These are phyloP conservation scores for Hypomyces perniciosus DNA, from an alignment of 2,329 filamentous ascomycete species.

Conservation along the genomic window DNA sequence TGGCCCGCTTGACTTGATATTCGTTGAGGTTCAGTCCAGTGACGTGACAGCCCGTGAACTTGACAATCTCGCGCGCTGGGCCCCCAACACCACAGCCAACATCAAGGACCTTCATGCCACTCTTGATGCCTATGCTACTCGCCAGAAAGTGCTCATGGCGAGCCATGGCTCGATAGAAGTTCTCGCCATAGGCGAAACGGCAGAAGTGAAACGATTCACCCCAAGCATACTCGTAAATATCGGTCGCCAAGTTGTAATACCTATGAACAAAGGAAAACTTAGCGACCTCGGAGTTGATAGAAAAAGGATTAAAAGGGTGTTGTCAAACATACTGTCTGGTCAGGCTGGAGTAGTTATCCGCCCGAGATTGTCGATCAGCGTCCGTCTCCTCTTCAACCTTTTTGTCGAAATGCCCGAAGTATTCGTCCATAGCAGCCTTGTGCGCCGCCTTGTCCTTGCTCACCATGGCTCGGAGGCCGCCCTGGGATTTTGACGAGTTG, in stretches of 20 bases:
- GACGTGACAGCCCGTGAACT: slow-evolving; percentile 86
- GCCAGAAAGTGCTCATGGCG: slow-evolving; percentile 98
- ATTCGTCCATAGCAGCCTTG: slow-evolving; percentile 77
- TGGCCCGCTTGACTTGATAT: slow-evolving; percentile 97
- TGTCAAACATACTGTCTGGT: slow-evolving; percentile 6
- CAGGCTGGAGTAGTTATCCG: slow-evolving; percentile 10
- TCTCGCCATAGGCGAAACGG: slow-evolving; percentile 80
- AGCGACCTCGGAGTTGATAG: background rate
- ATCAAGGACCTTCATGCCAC: slow-evolving; percentile 85
- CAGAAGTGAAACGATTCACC: slow-evolving; percentile 96
- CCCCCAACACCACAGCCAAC: slow-evolving; percentile 97
- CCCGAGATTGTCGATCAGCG: slow-evolving; percentile 41
- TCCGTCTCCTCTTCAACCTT: slow-evolving; percentile 69
- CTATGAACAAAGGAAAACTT: slow-evolving; percentile 32
- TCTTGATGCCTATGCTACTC: slow-evolving; percentile 76
- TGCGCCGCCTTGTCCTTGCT: slow-evolving; percentile 68
- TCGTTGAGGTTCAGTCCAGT: slow-evolving; percentile 98
- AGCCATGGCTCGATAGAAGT: slow-evolving; percentile 85
- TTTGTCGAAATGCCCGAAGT: slow-evolving; percentile 95
- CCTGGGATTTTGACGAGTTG: slow-evolving; percentile 54
- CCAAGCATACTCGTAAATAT: slow-evolving; percentile 96
- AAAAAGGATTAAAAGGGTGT: background rate
- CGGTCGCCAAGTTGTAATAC: slow-evolving; percentile 96
- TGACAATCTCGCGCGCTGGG: slow-evolving; percentile 90
- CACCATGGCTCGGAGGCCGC: slow-evolving; percentile 73